Percentiles rank a stretch among this genome's conserved stretches.
These are phyloP conservation scores for Suillus sp. DNA, from an alignment of 768 basidiomycete species.

Conservation along the genomic window DNA sequence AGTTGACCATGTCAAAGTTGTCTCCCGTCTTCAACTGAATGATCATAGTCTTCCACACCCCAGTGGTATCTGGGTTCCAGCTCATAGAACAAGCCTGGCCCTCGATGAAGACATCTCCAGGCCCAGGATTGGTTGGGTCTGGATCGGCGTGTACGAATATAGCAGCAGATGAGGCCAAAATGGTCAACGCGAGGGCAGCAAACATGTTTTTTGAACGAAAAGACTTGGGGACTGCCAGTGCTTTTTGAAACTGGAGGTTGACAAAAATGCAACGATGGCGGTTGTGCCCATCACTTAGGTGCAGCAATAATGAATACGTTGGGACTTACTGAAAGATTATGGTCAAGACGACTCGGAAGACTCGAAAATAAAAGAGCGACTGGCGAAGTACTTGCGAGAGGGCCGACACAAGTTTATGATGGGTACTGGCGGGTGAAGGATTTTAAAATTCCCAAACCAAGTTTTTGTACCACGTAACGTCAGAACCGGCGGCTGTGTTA, in stretches of 20 bases:
- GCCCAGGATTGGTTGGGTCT: conserved; percentile 58
- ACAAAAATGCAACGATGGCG: conserved; percentile 5
- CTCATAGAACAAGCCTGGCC: conserved; percentile 55
- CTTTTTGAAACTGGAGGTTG: background rate
- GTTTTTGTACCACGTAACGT: conserved; percentile 7
- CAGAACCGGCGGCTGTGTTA: background rate
- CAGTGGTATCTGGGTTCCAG: conserved; percentile 63
- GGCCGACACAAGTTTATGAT: background rate
- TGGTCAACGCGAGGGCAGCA: conserved; percentile 15
- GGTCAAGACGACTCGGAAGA: background rate
- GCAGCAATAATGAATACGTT: background rate
- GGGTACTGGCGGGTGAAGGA: background rate
- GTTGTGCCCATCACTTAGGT: background rate
- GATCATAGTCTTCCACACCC: conserved; percentile 68
- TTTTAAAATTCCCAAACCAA: background rate
- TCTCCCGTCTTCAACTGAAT: conserved; percentile 82
- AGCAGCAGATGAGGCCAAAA: conserved; percentile 33
- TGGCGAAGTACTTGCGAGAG: conserved; percentile 5
- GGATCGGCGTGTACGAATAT: conserved; percentile 56
- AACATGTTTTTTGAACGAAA: conserved; percentile 24
- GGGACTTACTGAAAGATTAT: conserved; percentile 1
- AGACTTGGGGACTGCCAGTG: background rate
- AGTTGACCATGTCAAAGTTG: conserved; percentile 66
- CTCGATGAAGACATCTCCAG: conserved; percentile 57
- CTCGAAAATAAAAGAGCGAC: conserved; percentile 11